These are phyloP conservation scores for Gracilaria gracilis DNA, from an alignment of 23 red algal species.

Conservation along the genomic window DNA sequence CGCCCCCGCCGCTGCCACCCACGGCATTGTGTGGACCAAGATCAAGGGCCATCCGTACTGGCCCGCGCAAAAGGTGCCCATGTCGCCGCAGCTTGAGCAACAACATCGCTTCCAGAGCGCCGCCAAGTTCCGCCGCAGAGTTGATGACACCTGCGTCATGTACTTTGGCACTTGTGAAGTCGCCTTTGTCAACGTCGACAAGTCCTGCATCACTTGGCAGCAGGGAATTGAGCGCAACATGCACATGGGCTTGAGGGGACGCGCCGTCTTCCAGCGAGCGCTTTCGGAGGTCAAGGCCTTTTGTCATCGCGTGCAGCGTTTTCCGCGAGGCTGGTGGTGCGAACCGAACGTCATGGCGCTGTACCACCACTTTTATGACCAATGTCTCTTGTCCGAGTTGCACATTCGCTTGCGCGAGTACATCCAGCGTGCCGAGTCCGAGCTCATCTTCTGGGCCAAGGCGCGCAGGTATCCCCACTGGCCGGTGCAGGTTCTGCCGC, in stretches of 20 bases:
- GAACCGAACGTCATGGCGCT: conserved; percentile 62
- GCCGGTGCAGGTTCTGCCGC: conserved; percentile 78
- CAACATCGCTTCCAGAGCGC: conserved; percentile 50
- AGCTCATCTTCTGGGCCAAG: conserved; percentile 72
- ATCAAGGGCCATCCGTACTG: conserved; percentile 81
- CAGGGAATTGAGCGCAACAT: conserved; percentile 45
- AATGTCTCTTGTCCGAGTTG: conserved; percentile 1
- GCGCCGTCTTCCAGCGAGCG: conserved; percentile 59
- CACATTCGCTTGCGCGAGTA: conserved; percentile 23
- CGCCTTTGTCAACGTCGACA: conserved; percentile 46
- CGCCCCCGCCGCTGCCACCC: neutral
- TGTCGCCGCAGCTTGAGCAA: conserved; percentile 9
- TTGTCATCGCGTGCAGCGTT: conserved; percentile 34
- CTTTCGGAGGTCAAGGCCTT: conserved; percentile 66
- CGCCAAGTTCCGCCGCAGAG: conserved; percentile 26
- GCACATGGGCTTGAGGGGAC: conserved; percentile 19
- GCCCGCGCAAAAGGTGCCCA: conserved; percentile 54
- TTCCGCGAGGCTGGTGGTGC: conserved; percentile 76
- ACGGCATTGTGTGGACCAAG: conserved; percentile 76
- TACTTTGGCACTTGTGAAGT: conserved; percentile 84
- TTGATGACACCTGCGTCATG: conserved; percentile 71
- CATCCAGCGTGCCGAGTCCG: conserved; percentile 47
- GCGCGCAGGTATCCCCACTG: conserved; percentile 59
- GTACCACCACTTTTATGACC: conserved; percentile 38
- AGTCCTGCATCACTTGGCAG: conserved; percentile 52